Base-by-base conservation (phyloP, 2,329 filamentous ascomycete species). In the Ophiostoma piceae region DNA sequence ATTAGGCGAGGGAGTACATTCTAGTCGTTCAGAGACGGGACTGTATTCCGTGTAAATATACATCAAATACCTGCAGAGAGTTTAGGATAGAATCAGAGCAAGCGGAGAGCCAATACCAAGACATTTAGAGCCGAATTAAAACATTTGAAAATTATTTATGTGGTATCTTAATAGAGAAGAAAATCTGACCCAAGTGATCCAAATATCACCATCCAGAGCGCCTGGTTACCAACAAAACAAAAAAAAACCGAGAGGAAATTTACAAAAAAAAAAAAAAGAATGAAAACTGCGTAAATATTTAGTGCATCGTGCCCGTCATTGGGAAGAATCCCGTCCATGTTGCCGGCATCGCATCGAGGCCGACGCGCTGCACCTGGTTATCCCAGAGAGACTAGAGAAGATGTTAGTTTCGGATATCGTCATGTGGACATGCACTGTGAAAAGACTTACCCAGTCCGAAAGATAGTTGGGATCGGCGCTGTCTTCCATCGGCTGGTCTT, bases 101-200 rank as follows among this genome's bases (percentile, higher is more conserved):
- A 37, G 16, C 60, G 16, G 60, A 37, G 32, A 64, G 60, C 32
- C 60, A 64, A 64, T 64, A 64, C 60, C 60, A 64, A 64, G 60
- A 64, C 60, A 64, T 32, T 62, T 37, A 64, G 60, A 64, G 60
- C 60, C 39, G 57, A 64, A 64, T 37, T 26, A n/a, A 64, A 19
- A 14, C 26, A 62, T 62, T 32, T 35, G 19, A 37, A 64, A 62
- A 35, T 29, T 29, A 32, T 26, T 19, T n/a, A 2, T 26, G 51
- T 57, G 51, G 51, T 57, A 57, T 57, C n/a, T 57, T 14, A 16
- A n/a, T 19, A 3, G 11, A 26, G 16, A 57, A 26, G 9, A 57
- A 22, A 12, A 57, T 8, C 7, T 26, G 19, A 11, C 16, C 6
- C 6, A 9, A 19, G 51, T 26, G 22, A 57, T 12, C 3, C 7